Evolutionary conservation across 2,329 filamentous ascomycete genomes (phyloP).

Genomic region (Sarocladium kiliense): DNA sequence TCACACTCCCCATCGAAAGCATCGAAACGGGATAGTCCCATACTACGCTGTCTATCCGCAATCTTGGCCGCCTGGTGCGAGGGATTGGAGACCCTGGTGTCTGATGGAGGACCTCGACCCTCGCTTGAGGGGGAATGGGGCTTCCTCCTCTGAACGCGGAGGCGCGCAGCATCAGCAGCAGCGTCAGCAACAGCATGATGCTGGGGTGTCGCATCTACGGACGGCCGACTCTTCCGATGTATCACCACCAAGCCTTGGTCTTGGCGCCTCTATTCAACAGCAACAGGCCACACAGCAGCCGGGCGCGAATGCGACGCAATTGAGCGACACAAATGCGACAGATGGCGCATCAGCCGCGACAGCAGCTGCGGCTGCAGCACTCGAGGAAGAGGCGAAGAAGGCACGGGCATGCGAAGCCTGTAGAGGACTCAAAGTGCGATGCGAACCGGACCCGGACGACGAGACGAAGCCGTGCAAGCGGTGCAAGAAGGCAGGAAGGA

Average conservation of each 20-base stretch:
- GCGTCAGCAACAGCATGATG: neutral
- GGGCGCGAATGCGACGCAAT: slow-evolving; percentile 9
- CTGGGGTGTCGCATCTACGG: neutral
- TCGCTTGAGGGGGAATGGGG: slow-evolving; percentile 16
- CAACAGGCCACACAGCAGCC: slow-evolving; percentile 15
- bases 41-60: neutral
- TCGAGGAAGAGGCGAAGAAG: slow-evolving; percentile 51
- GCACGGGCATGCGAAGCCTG: slow-evolving; percentile 72
- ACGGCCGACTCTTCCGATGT: neutral
- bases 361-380: slow-evolving; percentile 15
- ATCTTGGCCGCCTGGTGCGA: neutral
- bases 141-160: neutral
- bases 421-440: slow-evolving; percentile 74
- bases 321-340: slow-evolving; percentile 11
- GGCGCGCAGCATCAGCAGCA: neutral
- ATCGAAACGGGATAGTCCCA: neutral
- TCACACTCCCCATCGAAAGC: neutral
- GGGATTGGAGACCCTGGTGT: neutral
- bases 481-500: slow-evolving; percentile 74
- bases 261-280: slow-evolving; percentile 12
- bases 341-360: slow-evolving; percentile 5
- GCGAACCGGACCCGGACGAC: slow-evolving; percentile 65
- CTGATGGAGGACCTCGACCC: slow-evolving; percentile 25
- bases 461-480: slow-evolving; percentile 63
- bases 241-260: slow-evolving; percentile 11